A percentile compares a stretch with the other conserved stretches of the same genome.
Evolutionary conservation across 768 basidiomycete species (phyloP).

Genomic region (Leccinellum rugosiceps): DNA sequence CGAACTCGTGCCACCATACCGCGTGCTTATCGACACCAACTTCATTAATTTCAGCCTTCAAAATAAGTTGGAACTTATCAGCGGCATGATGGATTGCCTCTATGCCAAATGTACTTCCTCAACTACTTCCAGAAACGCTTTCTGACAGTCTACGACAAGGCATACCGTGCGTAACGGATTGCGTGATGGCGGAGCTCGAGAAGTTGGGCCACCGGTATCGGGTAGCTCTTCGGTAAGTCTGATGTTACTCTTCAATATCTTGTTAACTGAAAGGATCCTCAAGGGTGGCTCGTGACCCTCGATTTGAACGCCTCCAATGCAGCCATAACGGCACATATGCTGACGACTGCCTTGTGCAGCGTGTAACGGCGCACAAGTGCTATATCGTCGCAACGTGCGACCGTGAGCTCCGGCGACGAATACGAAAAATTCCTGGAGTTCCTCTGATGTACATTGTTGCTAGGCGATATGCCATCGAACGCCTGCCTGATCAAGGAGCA

Average conservation of each 20-base stretch:
- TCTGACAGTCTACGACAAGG: slow-evolving; percentile 44
- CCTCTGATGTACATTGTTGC: slow-evolving; percentile 97
- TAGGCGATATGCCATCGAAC: slow-evolving; percentile 89
- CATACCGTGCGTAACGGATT: slow-evolving; percentile 99
- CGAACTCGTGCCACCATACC: slow-evolving; percentile 93
- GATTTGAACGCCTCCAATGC: slow-evolving; percentile 92
- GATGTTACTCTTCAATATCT: background rate
- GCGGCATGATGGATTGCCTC: slow-evolving; percentile 99
- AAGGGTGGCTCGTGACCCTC: slow-evolving; percentile 94
- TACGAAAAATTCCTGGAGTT: slow-evolving; percentile 90
- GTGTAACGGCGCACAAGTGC: slow-evolving; percentile 92
- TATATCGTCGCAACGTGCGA: slow-evolving; percentile 98
- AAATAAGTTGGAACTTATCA: slow-evolving; percentile 93
- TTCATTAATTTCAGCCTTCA: slow-evolving; percentile 99
- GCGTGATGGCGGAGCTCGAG: slow-evolving; percentile 97
- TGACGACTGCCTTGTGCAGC: slow-evolving; percentile 96
- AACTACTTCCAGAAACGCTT: background rate
- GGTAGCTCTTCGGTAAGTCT: slow-evolving; percentile 81
- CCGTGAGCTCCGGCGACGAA: slow-evolving; percentile 85
- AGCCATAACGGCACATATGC: slow-evolving; percentile 97
- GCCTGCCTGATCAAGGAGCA: slow-evolving; percentile 91
- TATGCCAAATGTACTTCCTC: slow-evolving; percentile 86
- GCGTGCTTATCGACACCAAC: slow-evolving; percentile 97
- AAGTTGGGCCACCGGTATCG: slow-evolving; percentile 96
- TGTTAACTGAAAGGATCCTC: slow-evolving; percentile 10